Conservation (phyloP, 768 basidiomycete genomes). For the Rhodotorula taiwanensis region DNA sequence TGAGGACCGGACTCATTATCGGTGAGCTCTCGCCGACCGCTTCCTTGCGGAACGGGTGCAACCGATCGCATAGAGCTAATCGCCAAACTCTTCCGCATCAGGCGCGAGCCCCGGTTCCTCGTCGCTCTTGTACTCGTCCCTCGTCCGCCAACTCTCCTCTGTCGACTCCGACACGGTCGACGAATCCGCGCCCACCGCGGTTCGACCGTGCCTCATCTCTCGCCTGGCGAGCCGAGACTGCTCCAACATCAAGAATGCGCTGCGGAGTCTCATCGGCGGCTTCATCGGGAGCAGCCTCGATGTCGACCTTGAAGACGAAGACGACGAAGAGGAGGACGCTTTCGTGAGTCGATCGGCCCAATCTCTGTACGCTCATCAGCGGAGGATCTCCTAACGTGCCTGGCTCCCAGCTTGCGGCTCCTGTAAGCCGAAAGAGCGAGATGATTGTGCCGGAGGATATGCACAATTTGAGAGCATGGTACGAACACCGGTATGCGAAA, state of each 20-base stretch:
- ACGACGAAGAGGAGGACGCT: conserved; percentile 22
- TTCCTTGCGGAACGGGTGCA: background rate
- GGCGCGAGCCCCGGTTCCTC: conserved; percentile 33
- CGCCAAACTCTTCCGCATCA: no score
- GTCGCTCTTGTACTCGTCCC: conserved; percentile 28
- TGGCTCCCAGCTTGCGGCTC: background rate
- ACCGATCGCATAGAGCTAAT: no score
- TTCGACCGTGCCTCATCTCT: conserved; percentile 12
- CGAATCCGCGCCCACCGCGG: no score
- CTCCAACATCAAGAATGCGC: conserved; percentile 31
- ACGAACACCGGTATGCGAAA: conserved; percentile 9
- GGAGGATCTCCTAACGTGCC: no score
- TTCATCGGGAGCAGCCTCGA: conserved; percentile 25
- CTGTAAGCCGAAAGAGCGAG: conserved; percentile 4
- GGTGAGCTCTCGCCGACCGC: conserved; percentile 3
- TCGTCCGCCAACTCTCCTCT: conserved; percentile 15
- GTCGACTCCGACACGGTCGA: background rate
- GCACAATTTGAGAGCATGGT: conserved; percentile 31
- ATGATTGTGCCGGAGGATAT: conserved; percentile 31
- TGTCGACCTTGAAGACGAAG: conserved; percentile 18
- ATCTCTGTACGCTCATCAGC: no score
- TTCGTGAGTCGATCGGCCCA: no score
- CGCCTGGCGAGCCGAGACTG: conserved; percentile 30
- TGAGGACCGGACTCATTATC: conserved; percentile 29
- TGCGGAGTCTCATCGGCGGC: conserved; percentile 24